Conservation (phyloP, 2,329 filamentous ascomycete genomes). For the Sporothrix humicola region DNA sequence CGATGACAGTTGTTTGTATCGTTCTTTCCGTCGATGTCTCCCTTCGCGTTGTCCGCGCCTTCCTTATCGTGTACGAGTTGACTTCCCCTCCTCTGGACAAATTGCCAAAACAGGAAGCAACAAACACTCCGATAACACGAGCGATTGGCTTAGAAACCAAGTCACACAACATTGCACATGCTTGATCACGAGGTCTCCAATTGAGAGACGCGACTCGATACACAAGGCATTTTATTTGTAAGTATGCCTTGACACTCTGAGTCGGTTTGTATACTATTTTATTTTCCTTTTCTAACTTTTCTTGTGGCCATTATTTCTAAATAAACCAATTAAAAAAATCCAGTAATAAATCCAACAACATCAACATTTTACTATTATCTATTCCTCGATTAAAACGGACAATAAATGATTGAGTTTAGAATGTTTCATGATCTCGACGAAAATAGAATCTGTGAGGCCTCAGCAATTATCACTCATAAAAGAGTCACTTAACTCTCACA, state of each 20-base stretch:
- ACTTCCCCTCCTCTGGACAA: background rate
- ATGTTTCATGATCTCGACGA: background rate
- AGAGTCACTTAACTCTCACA: background rate
- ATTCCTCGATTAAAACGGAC: no score
- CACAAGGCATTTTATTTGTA: background rate
- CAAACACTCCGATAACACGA: background rate
- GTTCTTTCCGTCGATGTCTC: no score
- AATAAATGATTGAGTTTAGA: no score
- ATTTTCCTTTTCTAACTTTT: background rate
- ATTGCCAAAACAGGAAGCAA: background rate
- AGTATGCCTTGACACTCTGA: background rate
- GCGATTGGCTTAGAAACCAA: background rate
- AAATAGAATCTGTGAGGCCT: background rate
- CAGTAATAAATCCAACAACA: no score
- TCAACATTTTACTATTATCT: no score
- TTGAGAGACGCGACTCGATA: background rate
- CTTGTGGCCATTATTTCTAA: no score
- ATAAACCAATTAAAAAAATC: no score
- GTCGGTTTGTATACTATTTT: background rate
- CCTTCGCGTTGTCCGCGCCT: background rate
- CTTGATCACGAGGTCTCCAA: slow-evolving; percentile 14
- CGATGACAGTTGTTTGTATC: no score
- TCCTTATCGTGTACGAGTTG: background rate
- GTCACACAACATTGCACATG: slow-evolving; percentile 17
- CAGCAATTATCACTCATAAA: background rate